phyloP scores from a whole-genome alignment of 257 asterid genomes.

The Salvia miltiorrhiza region DNA sequence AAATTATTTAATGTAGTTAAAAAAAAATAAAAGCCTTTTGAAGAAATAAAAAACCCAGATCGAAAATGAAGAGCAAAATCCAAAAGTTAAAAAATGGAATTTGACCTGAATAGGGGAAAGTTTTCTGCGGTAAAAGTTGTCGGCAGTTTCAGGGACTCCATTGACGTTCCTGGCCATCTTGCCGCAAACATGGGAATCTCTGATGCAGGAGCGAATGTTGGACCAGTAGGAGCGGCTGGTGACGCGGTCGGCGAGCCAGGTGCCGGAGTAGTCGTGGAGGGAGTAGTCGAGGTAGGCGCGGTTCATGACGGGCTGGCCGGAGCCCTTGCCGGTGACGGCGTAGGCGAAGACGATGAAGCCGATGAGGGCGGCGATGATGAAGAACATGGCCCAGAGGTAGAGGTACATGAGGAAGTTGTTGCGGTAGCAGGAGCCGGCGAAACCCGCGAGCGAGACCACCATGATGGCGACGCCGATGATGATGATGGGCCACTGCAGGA shows the following conservation, averaged over 20 bases:
- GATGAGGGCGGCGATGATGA: conserved; percentile 62
- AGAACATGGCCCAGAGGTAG: conserved; percentile 87
- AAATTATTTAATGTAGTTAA: too few relatives aligned
- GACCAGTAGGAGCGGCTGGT: conserved; percentile 50
- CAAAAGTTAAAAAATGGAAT: not conserved
- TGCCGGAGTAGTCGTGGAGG: conserved; percentile 64
- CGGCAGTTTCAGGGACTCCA: conserved; percentile 62
- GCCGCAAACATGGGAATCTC: conserved; percentile 61
- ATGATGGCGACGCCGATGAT: conserved; percentile 70
- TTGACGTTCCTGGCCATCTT: conserved; percentile 31
- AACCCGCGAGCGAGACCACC: conserved; percentile 83
- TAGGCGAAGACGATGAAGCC: conserved; percentile 82
- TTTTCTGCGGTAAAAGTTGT: conserved; percentile 46
- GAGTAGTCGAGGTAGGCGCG: conserved; percentile 61
- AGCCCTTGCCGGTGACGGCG: conserved; percentile 83
- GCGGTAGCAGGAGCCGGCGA: conserved; percentile 86
- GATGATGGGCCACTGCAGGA: conserved; percentile 92
- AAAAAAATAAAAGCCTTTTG: not conserved
- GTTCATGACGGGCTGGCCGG: conserved; percentile 62
- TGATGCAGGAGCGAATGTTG: conserved; percentile 62
- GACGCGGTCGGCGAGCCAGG: conserved; percentile 76
- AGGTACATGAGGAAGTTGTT: conserved; percentile 84
- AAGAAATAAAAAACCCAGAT: not conserved
- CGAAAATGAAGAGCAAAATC: not conserved
- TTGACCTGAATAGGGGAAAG: conserved; percentile 66